Percentiles rank a stretch among this genome's conserved stretches.
Evolutionary conservation across 202 grass and related monocot species (phyloP).

Genomic region (Setaria italica): DNA sequence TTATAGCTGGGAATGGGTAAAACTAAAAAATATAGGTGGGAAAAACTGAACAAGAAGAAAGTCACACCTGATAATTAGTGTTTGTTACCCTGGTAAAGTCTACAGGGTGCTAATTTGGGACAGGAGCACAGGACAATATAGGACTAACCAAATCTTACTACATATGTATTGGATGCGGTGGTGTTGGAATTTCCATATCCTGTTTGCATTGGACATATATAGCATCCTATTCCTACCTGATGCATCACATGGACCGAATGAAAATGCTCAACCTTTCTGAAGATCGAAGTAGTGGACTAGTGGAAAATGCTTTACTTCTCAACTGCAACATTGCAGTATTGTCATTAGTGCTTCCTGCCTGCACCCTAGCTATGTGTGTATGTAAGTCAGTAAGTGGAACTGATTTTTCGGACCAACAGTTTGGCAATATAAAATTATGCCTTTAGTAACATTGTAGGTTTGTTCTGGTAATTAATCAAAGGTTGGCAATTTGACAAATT

Average conservation of each 20-base stretch:
- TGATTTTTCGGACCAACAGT: neutral
- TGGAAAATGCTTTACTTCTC: neutral
- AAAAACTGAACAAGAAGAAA: slow-evolving; percentile 22
- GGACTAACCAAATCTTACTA: slow-evolving; percentile 20
- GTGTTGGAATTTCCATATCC: neutral
- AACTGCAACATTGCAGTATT: neutral
- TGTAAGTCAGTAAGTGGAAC: neutral
- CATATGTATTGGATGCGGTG: slow-evolving; percentile 10
- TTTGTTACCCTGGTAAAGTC: slow-evolving; percentile 15
- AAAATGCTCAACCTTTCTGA: neutral
- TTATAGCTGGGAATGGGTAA: slow-evolving; percentile 11
- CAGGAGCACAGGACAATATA: slow-evolving; percentile 8
- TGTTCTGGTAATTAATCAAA: neutral
- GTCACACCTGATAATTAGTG: slow-evolving; percentile 3
- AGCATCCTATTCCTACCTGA: slow-evolving; percentile 31
- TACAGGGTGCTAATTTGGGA: neutral
- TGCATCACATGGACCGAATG: slow-evolving; percentile 4
- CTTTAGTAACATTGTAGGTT: neutral
- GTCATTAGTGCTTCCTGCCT: neutral
- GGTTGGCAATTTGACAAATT: neutral
- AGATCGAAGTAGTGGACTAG: neutral
- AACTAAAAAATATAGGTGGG: neutral
- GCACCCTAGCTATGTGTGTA: neutral
- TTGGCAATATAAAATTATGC: neutral
- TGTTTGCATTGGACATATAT: slow-evolving; percentile 30